These are phyloP conservation scores for Rhizopus stolonifer DNA, from an alignment of 371 early-diverging fungal species.

Conservation along the genomic window DNA sequence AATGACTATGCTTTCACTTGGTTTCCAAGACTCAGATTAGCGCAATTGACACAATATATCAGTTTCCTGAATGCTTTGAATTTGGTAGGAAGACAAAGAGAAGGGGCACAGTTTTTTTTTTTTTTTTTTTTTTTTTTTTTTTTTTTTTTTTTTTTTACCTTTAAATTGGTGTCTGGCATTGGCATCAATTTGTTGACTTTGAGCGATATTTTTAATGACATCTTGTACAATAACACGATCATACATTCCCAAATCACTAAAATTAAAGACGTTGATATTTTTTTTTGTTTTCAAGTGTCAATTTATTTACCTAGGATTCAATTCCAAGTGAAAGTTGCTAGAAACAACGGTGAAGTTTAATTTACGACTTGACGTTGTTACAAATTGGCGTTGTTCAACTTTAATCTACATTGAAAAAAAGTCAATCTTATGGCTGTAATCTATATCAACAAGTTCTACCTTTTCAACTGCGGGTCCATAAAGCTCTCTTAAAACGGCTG, in stretches of 20 bases:
- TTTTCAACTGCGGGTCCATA: conserved; percentile 94
- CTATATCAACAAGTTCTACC: conserved; percentile 40
- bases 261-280: too few relatives aligned
- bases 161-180: conserved; percentile 84
- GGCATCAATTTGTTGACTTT: conserved; percentile 94
- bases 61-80: too few relatives aligned
- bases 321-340: conserved; percentile 91
- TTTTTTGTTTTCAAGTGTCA: too few relatives aligned
- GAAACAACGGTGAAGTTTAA: conserved; percentile 82
- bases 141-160: conserved; percentile 41
- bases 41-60: too few relatives aligned
- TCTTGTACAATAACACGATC: conserved; percentile 98
- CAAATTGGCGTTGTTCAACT: conserved; percentile 82
- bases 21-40: too few relatives aligned
- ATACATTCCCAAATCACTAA: conserved; percentile 91
- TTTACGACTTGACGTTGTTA: conserved; percentile 82
- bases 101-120: too few relatives aligned
- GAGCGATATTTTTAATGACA: conserved; percentile 97
- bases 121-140: too few relatives aligned
- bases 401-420: conserved; percentile 66
- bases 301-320: conserved; percentile 80
- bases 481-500: conserved; percentile 80
- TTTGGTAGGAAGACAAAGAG: too few relatives aligned
- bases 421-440: too few relatives aligned
- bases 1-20: too few relatives aligned